Base-by-base conservation (phyloP, 306 rosid genomes). In the Prunus fruticosa region DNA sequence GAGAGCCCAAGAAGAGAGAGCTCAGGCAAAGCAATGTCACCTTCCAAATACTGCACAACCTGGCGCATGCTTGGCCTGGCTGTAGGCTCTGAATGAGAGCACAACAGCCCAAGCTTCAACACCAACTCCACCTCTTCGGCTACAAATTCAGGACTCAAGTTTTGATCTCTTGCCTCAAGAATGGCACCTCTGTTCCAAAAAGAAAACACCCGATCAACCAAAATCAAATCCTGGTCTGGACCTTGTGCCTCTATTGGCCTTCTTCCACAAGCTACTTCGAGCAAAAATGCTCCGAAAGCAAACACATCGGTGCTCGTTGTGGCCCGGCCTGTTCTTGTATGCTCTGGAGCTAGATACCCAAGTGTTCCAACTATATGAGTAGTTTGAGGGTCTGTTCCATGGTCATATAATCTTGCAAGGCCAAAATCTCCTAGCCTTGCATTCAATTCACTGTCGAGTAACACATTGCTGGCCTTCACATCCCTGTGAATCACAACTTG, bases 211-310 rank as follows among this genome's bases (percentile, higher is more conserved):
- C 61, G n/a, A 54, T 54, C 61, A 2, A 54, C 61, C 25, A 54
- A 54, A 54, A 54, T 54, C 4, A 54, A n/a, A 20, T n/a, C 13
- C 27, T 25, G 27, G 2, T 54, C 12, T 3, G 61, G 61, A 5
- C 61, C 61, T 6, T 54, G 61, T n/a, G 11, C 25, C 27, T 54
- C 22, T 27, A 69, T 16, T 2, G 74, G 62, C 61, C 10, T 69
- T 50, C 74, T 69, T 51, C 62, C 74, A 19, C 74, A 51, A 50
- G 74, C 74, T 2, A 69, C 62, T 6, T 69, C 74, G 0, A 69
- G 74, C 62, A 69, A 27, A 28, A 69, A 69, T 2, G 74, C 74
- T 28, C 27, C 74, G 4, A 51, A 69, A 51, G 74, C 74, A 25
- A 11, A 51, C 56, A 51, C 56, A 51, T 51, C 56, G 1, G 56